Conservation (phyloP, 2,329 filamentous ascomycete species). For the Cladophialophora bantiana region DNA sequence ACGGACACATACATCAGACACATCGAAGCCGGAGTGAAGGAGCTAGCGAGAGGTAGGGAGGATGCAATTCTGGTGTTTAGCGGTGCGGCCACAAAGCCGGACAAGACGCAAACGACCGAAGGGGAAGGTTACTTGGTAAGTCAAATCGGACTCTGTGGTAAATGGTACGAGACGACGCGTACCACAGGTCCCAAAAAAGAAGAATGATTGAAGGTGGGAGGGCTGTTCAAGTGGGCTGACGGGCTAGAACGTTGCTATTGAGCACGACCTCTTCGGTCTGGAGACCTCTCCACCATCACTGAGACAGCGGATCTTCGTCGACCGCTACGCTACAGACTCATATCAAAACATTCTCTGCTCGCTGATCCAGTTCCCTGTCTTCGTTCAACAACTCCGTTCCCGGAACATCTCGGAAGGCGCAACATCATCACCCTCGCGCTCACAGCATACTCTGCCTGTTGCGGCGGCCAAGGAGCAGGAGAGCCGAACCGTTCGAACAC, state of each 20-base stretch:
- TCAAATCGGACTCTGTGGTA: not conserved
- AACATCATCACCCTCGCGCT: not conserved
- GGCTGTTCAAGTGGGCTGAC: not conserved
- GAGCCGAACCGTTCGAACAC: not conserved
- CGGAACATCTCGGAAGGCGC: not conserved
- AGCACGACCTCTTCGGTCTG: slow-evolving; percentile 29
- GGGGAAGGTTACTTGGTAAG: slow-evolving; percentile 36
- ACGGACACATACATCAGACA: slow-evolving; percentile 81
- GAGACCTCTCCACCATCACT: slow-evolving; percentile 25
- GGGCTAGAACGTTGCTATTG: slow-evolving; percentile 28
- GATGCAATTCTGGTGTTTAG: slow-evolving; percentile 71
- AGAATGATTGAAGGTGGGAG: too few species aligned
- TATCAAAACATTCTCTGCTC: slow-evolving; percentile 85
- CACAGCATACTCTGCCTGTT: not conserved
- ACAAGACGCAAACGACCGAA: slow-evolving; percentile 24
- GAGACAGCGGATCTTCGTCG: slow-evolving; percentile 60
- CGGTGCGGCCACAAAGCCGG: slow-evolving; percentile 59
- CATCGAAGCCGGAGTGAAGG: slow-evolving; percentile 67
- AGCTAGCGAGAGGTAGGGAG: slow-evolving; percentile 55
- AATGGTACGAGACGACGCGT: too few species aligned
- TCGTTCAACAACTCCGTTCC: slow-evolving; percentile 18
- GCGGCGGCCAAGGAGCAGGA: not conserved
- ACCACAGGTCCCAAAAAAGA: not conserved
- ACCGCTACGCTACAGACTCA: slow-evolving; percentile 80
- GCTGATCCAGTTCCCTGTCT: slow-evolving; percentile 61